A percentile compares a stretch with the other conserved stretches of the same genome.
phyloP scores from a whole-genome alignment of 805 yeast species.

The Maudiozyma barnettii region DNA sequence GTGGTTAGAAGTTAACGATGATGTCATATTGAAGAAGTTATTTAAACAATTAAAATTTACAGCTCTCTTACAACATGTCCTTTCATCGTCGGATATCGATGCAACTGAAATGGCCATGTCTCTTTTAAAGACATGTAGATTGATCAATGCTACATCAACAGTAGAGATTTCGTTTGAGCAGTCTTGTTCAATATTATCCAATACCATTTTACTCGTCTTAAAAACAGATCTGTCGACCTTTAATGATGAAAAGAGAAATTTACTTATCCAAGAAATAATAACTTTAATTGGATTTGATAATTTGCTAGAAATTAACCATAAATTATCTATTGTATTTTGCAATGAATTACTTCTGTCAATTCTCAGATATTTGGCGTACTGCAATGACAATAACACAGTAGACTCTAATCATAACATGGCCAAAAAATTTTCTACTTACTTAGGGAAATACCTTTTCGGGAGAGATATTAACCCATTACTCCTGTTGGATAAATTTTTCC shows the following conservation, averaged over 20 bases:
- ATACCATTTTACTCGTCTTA: constrained; percentile 8
- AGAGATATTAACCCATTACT: constrained; percentile 9
- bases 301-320: constrained; percentile 10
- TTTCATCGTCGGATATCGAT: constrained; percentile 3
- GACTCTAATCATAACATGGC: neutral
- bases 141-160: constrained; percentile 19
- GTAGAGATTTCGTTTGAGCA: constrained; percentile 21
- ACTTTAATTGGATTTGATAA: constrained; percentile 16
- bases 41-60: constrained; percentile 36
- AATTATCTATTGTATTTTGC: constrained; percentile 14
- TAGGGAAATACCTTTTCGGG: constrained; percentile 12
- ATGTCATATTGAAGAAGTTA: constrained; percentile 30
- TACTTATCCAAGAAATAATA: constrained; percentile 13
- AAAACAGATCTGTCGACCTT: neutral
- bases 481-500: constrained; percentile 16
- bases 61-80: constrained; percentile 16
- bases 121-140: constrained; percentile 11
- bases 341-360: constrained; percentile 17
- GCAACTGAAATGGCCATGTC: constrained; percentile 7
- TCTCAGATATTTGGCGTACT: constrained; percentile 10
- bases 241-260: constrained; percentile 1
- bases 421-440: constrained; percentile 4
- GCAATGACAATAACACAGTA: neutral
- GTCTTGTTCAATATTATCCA: constrained; percentile 17
- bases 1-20: constrained; percentile 31